A percentile compares a stretch with the other conserved stretches of the same genome.
phyloP scores from a whole-genome alignment of 305 asterid genomes.

The Rubia tinctorum region DNA sequence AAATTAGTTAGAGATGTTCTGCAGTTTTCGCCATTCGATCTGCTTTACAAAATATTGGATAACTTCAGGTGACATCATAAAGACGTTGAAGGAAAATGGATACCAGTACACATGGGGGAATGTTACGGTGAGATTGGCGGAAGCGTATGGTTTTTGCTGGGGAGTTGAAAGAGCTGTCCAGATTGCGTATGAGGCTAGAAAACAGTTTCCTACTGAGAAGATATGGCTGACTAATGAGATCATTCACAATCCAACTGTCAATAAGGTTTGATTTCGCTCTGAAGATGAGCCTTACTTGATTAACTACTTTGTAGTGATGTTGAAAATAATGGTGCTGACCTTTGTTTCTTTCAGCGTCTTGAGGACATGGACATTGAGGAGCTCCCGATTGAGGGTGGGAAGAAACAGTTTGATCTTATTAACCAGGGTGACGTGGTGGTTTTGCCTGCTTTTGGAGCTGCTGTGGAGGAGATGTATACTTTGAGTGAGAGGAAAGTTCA shows the following conservation, averaged over 20 bases:
- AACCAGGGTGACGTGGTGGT: conserved; percentile 84
- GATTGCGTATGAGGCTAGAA: conserved; percentile 96
- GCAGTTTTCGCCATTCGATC: background rate
- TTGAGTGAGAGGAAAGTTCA: conserved; percentile 85
- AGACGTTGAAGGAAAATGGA: conserved; percentile 87
- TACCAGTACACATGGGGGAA: conserved; percentile 83
- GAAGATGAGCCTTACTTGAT: background rate
- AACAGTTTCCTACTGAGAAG: conserved; percentile 74
- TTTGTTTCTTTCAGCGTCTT: conserved; percentile 51
- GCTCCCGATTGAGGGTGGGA: conserved; percentile 59
- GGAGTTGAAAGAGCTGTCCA: conserved; percentile 98
- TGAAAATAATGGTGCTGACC: background rate
- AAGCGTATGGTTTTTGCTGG: conserved; percentile 97
- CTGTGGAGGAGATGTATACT: conserved; percentile 79
- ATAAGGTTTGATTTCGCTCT: conserved; percentile 46
- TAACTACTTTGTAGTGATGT: background rate
- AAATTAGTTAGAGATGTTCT: background rate
- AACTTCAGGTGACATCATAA: conserved; percentile 69
- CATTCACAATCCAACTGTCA: conserved; percentile 95
- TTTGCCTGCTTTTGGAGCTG: conserved; percentile 98
- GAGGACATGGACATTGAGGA: conserved; percentile 71
- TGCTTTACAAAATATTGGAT: background rate
- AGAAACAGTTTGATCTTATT: conserved; percentile 69
- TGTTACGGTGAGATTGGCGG: conserved; percentile 92
- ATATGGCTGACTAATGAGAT: conserved; percentile 94